These are phyloP conservation scores for Talaromyces rugulosus DNA, from an alignment of 2,329 filamentous ascomycete species.

Conservation along the genomic window DNA sequence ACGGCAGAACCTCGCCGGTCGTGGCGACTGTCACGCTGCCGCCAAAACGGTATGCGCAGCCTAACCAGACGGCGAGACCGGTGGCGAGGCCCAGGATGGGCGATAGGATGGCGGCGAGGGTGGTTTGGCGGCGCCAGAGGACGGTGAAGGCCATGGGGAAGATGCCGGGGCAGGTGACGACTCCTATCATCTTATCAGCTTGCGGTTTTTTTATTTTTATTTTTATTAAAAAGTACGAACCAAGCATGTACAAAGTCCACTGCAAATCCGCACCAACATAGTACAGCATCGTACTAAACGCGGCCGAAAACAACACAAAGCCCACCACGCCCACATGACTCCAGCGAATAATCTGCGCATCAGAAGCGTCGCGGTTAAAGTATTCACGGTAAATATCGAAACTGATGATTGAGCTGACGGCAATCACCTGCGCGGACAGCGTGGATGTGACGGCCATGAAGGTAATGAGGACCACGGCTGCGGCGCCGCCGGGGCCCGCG, in stretches of 20 bases:
- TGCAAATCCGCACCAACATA: conserved; percentile 52
- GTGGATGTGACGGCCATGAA: conserved; percentile 46
- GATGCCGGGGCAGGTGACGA: conserved; percentile 51
- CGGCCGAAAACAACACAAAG: conserved; percentile 49
- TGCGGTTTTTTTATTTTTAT: too few relatives aligned
- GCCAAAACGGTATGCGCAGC: conserved; percentile 43
- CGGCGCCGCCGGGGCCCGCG: conserved; percentile 36
- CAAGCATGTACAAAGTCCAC: conserved; percentile 54
- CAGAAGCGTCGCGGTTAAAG: conserved; percentile 43
- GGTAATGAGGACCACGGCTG: conserved; percentile 33
- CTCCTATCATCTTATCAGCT: conserved; percentile 29
- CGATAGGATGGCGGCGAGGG: conserved; percentile 46
- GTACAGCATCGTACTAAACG: conserved; percentile 50
- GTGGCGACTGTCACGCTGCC: conserved; percentile 47
- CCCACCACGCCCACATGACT: conserved; percentile 52
- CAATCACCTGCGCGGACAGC: conserved; percentile 50
- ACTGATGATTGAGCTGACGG: conserved; percentile 51
- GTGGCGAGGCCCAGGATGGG: conserved; percentile 50
- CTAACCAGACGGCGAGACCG: conserved; percentile 52
- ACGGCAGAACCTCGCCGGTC: conserved; percentile 48
- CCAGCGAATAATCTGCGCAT: conserved; percentile 48
- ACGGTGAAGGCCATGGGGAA: conserved; percentile 53
- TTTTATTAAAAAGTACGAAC: too few relatives aligned
- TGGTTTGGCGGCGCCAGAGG: conserved; percentile 50
- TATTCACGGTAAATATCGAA: conserved; percentile 54